These are phyloP conservation scores for Hypoxylon cercidicola DNA, from an alignment of 495 filamentous ascomycete genomes.

Conservation along the genomic window DNA sequence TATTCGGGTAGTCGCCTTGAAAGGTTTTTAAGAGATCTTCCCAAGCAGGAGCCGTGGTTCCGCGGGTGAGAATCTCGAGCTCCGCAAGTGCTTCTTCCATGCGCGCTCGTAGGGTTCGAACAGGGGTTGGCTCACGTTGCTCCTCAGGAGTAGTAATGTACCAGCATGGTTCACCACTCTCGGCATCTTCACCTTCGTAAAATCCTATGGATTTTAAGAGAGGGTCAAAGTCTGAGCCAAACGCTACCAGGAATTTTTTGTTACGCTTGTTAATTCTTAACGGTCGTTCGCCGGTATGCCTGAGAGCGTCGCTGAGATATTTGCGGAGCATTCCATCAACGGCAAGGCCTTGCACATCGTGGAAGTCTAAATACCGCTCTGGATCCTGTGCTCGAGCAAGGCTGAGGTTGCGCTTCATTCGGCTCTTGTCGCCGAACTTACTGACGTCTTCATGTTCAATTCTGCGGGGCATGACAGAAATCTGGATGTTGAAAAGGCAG, in stretches of 20 bases:
- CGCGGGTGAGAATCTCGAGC: conserved; percentile 24
- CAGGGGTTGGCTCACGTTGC: conserved; percentile 6
- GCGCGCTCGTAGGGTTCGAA: conserved; percentile 34
- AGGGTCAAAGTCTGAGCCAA: conserved; percentile 71
- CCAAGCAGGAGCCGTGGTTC: conserved; percentile 32
- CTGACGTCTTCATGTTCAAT: conserved; percentile 44
- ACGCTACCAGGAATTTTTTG: conserved; percentile 75
- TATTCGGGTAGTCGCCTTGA: conserved; percentile 20
- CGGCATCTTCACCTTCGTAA: conserved; percentile 41
- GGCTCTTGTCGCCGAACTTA: conserved; percentile 65
- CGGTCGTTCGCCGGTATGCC: conserved; percentile 46
- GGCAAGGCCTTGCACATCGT: conserved; percentile 56
- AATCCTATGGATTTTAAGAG: conserved; percentile 75
- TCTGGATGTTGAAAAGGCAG: conserved; percentile 65
- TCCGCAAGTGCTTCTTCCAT: conserved; percentile 41
- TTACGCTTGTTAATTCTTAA: conserved; percentile 73
- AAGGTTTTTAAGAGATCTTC: conserved; percentile 31
- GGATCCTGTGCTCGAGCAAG: conserved; percentile 65
- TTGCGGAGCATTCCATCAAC: conserved; percentile 66
- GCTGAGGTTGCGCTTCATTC: conserved; percentile 64
- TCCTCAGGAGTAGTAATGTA: conserved; percentile 33
- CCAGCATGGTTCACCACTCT: conserved; percentile 42
- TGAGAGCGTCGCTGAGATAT: conserved; percentile 72
- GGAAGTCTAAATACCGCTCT: conserved; percentile 65
- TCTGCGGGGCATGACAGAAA: conserved; percentile 63